Base-by-base conservation (phyloP, 2,329 filamentous ascomycete species). In the Diplodia corticola region DNA sequence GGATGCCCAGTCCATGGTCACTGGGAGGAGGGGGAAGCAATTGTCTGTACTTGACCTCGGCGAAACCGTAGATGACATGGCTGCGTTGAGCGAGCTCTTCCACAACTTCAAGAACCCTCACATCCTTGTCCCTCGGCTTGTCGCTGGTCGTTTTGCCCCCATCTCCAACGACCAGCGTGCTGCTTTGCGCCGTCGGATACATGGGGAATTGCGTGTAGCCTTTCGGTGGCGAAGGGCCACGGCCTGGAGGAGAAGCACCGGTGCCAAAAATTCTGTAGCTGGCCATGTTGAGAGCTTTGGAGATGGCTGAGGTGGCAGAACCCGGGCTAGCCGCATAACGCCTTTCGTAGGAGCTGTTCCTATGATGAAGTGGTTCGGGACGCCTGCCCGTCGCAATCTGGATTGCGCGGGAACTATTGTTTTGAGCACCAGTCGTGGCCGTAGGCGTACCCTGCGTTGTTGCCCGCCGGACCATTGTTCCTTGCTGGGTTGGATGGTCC, bases 21-120 rank as follows among this genome's bases (percentile, higher is more conserved):
- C 85, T 86, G 1, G 94, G 95, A 1, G 92, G 88, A 51, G 95
- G 81, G 3, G 95, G 95, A 59, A 97, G 87, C n/a, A 99, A 85
- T 78, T 99, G 95, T 78, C 96, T 95, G 79, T 96, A 97, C 79
- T 99, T 99, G 74, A 99, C 94, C 79, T 99, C 94, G 5, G 95
- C 95, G 78, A 99, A 98, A 3, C 94, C 93, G 76, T 93, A 99
- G 2, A 99, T 93, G 53, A 97, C 95, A 76, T 99, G 93, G 74
- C 93, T 97, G 46, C 93, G 86, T 35, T 93, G 95, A 1, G 95
- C 95, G 69, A 92, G 90, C 72, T 98, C 93, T 76, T 99, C 94
- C 66, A 98, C 93, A 51, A 87, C 85, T 73, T 93, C 90, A 2
- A 94, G 88, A 48, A 91, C 88, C 69, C 86, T 87, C 17, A 85